Base-by-base conservation (phyloP, 1,139 yeast genomes). In the Pichia inconspicua region DNA sequence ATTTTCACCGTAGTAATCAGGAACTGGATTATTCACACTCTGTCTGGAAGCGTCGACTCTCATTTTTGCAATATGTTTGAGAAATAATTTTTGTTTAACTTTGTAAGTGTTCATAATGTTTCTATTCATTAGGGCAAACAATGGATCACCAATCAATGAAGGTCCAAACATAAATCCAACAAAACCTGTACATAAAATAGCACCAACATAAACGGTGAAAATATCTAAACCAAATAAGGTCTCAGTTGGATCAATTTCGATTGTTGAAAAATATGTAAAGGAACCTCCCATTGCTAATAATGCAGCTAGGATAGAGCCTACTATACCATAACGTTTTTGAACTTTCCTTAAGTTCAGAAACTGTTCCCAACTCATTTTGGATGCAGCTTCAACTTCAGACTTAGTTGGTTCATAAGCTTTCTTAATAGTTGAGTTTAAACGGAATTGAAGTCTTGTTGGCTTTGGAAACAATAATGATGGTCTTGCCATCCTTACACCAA, bases 1-100 rank as follows among this genome's bases (percentile, higher is more conserved):
- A 67, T 87, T 86, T 69, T 92, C 98, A 34, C 98, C 98, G 63
- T 92, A 92, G 69, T 89, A 94, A 66, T 92, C 98, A 19, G 97
- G 97, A 41, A 92, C 95, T 11, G 97, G 98, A 67, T 92, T 92
- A 53, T 92, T 79, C 67, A 88, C 83, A 61, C 90, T 81, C 69
- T 89, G 96, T 48, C 87, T 81, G n/a, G 90, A 77, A 12, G 98
- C 96, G 67, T 92, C 96, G 40, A 90, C 97, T 59, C 98, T 75
- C 67, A 88, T 84, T 52, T 72, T 71, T 59, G 78, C 79, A 55
- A 92, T 77, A 62, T 80, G 92, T 54, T 77, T 75, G 63, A 90
- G 73, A 59, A 90, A 92, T 42, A 75, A 73, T 56, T 79, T 77
- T 62, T 92, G 92, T 69, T 84, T 89, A 45, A 65, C 56, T 54